Conservation (phyloP, 495 filamentous ascomycete genomes). For the Podospora fimiseda region DNA sequence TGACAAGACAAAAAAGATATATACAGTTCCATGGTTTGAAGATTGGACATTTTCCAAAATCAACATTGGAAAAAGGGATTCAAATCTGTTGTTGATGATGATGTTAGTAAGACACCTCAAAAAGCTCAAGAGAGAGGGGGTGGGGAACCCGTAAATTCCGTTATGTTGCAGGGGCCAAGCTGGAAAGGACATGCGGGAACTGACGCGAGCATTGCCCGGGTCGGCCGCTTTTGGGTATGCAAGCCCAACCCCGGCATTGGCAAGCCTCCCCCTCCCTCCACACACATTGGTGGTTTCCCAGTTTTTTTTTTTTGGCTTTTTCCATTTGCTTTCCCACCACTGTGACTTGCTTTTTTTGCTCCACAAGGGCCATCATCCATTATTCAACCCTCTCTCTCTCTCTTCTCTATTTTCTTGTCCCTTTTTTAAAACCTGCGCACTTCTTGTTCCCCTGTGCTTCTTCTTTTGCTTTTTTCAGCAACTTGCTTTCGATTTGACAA, state of each 20-base stretch:
- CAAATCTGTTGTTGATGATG: too few species aligned
- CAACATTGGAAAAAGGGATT: too few species aligned
- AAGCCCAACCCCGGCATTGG: too few species aligned
- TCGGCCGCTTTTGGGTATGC: conserved; percentile 18
- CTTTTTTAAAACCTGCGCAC: conserved; percentile 11
- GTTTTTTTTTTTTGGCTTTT: too few species aligned
- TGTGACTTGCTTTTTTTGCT: conserved; percentile 16
- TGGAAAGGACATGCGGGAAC: conserved; percentile 7
- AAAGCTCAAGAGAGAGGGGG: too few species aligned
- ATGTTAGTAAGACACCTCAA: too few species aligned
- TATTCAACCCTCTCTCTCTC: conserved; percentile 13
- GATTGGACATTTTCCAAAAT: too few species aligned
- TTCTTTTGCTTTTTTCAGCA: conserved; percentile 10
- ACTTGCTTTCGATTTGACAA: conserved; percentile 8
- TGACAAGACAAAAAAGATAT: too few species aligned
- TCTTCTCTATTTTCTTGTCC: conserved; percentile 15
- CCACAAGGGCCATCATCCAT: conserved; percentile 20
- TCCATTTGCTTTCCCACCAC: conserved; percentile 17
- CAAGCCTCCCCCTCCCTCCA: conserved; percentile 8
- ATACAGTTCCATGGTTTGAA: too few species aligned
- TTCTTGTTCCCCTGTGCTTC: conserved; percentile 9
- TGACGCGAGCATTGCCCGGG: conserved; percentile 15
- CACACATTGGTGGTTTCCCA: conserved; percentile 19
- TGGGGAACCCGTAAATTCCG: too few species aligned
- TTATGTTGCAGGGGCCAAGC: background rate